Evolutionary conservation across 805 yeast species (phyloP), one percentile per base, ranked within the genome.

Genomic region (Starmerella roubikii): DNA sequence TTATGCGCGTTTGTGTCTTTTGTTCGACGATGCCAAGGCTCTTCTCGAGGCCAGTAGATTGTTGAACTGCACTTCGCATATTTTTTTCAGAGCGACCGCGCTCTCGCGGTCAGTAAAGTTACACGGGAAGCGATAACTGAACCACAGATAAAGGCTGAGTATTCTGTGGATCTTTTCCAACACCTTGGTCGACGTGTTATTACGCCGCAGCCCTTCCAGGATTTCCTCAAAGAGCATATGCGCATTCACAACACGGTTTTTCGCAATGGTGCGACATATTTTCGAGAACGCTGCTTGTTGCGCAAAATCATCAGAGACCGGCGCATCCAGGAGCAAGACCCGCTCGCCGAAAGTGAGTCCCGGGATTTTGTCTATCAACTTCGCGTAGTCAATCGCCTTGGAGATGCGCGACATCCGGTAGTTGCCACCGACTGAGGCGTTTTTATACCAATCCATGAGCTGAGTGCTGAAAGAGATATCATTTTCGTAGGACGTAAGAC

Each of bases 91-190:
- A 39, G 79, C 81, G 19, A 58, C 55, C 0, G 94, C 94, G 34
- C 83, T 70, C 42, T 76, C 81, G 13, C 74, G 65, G 56, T 84
- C 94, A 15, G 79, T 71, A 50, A 85, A 82, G 36, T 74, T 67
- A 23, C 78, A 74, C 1, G 96, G 94, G 64, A 78, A 88, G 52
- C 96, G 65, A 55, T 82, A 86, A 39, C 81, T 69, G 45, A 88
- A 64, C 98, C 98, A 88, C 54, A 83, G 62, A 53, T 73, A 88
- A 6, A 81, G 59, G 48, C 76, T 68, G 15, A 82, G 66, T 32
- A 72, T 61, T 47, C 74, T 73, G 59, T 85, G 93, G 42, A 78
- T 61, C 4, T 68, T 67, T 54, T 85, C 96, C 17, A 76, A 59
- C 24, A 55, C 54, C 45, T 43, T 44, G 4, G 42, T 22, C 4